Evolutionary conservation across 768 basidiomycete species (phyloP), one percentile per base, ranked within the genome.

Genomic region (Clavaria fumosa): DNA sequence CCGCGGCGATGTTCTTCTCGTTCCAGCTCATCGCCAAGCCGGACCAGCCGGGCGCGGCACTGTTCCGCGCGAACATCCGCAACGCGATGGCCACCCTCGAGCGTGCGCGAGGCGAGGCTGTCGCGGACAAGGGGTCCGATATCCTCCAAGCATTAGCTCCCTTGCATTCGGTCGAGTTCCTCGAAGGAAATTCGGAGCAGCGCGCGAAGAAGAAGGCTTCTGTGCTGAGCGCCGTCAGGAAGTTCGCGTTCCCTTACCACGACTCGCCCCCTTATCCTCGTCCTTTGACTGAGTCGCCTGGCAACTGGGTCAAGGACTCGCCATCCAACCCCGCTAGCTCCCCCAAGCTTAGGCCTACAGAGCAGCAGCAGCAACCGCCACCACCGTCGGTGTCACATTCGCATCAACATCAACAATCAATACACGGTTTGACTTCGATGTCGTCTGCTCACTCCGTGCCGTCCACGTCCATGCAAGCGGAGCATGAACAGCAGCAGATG

Each of bases 1-100:
- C 77, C 34, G 81, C 84, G 14, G 80, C 80, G 34, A 84, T 86
- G 76, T 86, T 86, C 59, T 84, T 86, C 67, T 79, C 80, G n/a
- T 85, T 85, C 59, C 82, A 86, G 48, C 67, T 86, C 34, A 77
- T 85, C 48, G 69, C 75, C 23, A 76, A 81, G 47, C 78, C 81
- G 35, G 79, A 80, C 43, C 81, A 83, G 45, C 77, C 78, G 31
- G 82, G 78, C 18, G 79, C 79, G 30, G 70, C 70, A 20, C 62
- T 82, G 23, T 84, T 84, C 59, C 77, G 82, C 14, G 68, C 69
- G 23, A 79, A 76, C 48, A 78, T 88, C 49, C 69, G 68, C 47
- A 78, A 76, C 52, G 74, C 78, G 10, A 66, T 77, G 43, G 51
- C 61, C 9, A 75, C 72, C 14, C 63, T 85, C 20, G 77, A 79